Base-by-base conservation (phyloP, 1,284 basidiomycete species). In the Puccinia polysora region DNA sequence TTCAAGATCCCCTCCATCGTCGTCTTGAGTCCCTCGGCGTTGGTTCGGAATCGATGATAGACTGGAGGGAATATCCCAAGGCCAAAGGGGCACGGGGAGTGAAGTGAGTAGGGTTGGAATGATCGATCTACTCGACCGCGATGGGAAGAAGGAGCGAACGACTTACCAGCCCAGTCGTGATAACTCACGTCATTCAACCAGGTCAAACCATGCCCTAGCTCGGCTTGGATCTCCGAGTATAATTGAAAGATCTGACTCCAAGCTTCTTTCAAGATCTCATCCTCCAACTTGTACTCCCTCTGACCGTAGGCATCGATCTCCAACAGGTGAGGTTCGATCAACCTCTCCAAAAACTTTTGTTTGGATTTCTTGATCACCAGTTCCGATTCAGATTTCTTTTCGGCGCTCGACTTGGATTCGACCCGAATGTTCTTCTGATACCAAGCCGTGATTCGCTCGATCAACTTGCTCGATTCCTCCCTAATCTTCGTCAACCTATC, bases 111-210 rank as follows among this genome's bases (percentile, higher is more conserved):
- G n/a, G n/a, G n/a, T n/a, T n/a, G n/a, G n/a, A n/a, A n/a, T n/a
- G n/a, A n/a, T n/a, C n/a, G n/a, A n/a, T n/a, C n/a, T n/a, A n/a
- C n/a, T n/a, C n/a, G n/a, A n/a, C n/a, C n/a, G n/a, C n/a, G n/a
- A n/a, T n/a, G n/a, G 4, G 50, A 6, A 49, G 3, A 67, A 30
- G 7, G 40, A 38, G 23, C n/a, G n/a, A n/a, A n/a, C n/a, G 10
- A 56, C 36, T 58, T 49, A 69, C 65, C 30, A 5, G 10, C 25
- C 68, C 68, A 70, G 43, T 70, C 68, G 23, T 62, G 30, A 53
- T 52, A 62, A 40, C 43, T 52, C 2, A 62, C 58, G 30, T 62
- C 68, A 28, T 28, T 20, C 25, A 70, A 49, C 68, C 68, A 70
- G 30, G 68, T 70, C 18, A 70, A 52, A 2, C 50, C 58, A 49